phyloP scores from a whole-genome alignment of 495 filamentous ascomycete species.

The Trichocladium uniseriatum region DNA sequence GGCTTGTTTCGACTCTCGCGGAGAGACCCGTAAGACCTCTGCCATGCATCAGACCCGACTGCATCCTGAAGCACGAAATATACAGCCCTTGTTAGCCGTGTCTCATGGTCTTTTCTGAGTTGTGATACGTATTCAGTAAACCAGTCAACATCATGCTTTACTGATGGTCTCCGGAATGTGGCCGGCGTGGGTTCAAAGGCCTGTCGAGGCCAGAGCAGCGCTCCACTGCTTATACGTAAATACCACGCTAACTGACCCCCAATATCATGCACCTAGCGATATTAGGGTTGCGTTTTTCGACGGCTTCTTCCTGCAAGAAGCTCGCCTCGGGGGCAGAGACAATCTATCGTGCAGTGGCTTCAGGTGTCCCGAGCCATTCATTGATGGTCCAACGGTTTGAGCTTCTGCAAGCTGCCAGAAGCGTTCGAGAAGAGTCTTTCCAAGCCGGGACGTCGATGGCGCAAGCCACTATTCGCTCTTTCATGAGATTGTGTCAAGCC shows the following conservation, averaged over 20 bases:
- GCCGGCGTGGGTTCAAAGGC: slow-evolving; percentile 12
- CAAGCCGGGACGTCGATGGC: slow-evolving; percentile 2
- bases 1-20: background rate
- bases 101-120: slow-evolving; percentile 21
- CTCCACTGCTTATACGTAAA: background rate
- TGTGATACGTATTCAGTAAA: slow-evolving; percentile 15
- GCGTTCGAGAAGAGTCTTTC: slow-evolving; percentile 5
- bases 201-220: slow-evolving; percentile 12
- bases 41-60: background rate
- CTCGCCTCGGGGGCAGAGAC: slow-evolving; percentile 8
- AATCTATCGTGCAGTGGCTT: slow-evolving; percentile 1
- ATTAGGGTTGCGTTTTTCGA: slow-evolving; percentile 3
- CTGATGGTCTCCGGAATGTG: slow-evolving; percentile 5
- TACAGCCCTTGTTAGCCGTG: slow-evolving; percentile 8
- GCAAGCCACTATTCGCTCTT: slow-evolving; percentile 6
- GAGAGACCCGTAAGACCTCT: background rate
- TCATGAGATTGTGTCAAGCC: slow-evolving; percentile 10
- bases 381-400: slow-evolving; percentile 1
- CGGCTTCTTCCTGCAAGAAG: slow-evolving; percentile 2
- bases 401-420: slow-evolving; percentile 13
- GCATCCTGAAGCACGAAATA: background rate
- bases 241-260: background rate
- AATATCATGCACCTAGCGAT: slow-evolving; percentile 8
- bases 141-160: background rate
- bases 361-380: background rate